phyloP scores from a whole-genome alignment of 305 asterid genomes.

The Solanum hybrid region DNA sequence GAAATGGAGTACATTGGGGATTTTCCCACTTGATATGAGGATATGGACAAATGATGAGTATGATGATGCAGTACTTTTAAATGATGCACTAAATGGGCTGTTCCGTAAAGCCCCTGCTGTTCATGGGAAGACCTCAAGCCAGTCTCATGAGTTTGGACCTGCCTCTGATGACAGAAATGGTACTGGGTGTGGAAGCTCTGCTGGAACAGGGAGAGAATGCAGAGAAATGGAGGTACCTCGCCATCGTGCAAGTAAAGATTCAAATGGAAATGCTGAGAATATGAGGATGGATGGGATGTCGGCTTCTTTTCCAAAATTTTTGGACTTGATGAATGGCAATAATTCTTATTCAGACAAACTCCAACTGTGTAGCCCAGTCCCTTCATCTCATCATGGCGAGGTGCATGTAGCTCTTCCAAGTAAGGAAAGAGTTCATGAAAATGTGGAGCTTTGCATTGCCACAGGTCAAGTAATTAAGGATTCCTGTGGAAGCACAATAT shows the following conservation, averaged over 20 bases:
- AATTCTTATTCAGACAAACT: slow-evolving; percentile 28
- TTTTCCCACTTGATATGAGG: slow-evolving; percentile 63
- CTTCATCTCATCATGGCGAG: slow-evolving; percentile 23
- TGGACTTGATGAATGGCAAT: slow-evolving; percentile 48
- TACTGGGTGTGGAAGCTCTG: slow-evolving; percentile 4
- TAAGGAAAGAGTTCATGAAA: slow-evolving; percentile 16
- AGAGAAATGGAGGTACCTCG: background rate
- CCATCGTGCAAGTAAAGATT: slow-evolving; percentile 8
- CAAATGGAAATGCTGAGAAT: background rate
- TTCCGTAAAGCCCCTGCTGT: slow-evolving; percentile 32
- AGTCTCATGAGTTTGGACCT: slow-evolving; percentile 22
- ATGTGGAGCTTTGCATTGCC: slow-evolving; percentile 11
- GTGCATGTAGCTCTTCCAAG: slow-evolving; percentile 16
- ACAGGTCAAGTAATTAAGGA: slow-evolving; percentile 19
- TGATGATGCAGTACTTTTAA: slow-evolving; percentile 50
- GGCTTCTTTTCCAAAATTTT: slow-evolving; percentile 22
- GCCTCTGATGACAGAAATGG: slow-evolving; percentile 17
- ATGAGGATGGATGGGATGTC: slow-evolving; percentile 27
- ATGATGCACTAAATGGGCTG: slow-evolving; percentile 46
- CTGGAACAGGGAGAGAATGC: background rate
- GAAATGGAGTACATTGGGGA: slow-evolving; percentile 57
- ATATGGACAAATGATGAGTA: slow-evolving; percentile 70
- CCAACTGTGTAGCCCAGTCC: slow-evolving; percentile 21
- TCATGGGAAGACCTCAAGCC: slow-evolving; percentile 18
- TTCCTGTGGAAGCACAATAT: slow-evolving; percentile 10